phyloP scores from a whole-genome alignment of 176 grass and related monocot genomes.

The Alloteropsis semialata region DNA sequence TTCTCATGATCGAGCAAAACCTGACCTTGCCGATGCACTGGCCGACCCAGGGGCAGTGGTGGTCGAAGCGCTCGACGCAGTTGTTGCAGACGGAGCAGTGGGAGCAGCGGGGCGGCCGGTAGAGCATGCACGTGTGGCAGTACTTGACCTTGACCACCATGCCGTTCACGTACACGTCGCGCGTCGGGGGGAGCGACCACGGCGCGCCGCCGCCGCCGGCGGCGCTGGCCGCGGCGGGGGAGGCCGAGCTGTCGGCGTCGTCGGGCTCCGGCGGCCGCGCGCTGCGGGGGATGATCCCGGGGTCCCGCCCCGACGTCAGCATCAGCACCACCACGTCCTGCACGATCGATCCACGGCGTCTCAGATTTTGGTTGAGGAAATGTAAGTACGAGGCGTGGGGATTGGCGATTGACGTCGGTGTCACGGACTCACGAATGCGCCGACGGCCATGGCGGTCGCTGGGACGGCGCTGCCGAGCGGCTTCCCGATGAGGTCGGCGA shows the following conservation, averaged over 20 bases:
- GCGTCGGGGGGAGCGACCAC: constrained; percentile 54
- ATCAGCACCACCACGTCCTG: constrained; percentile 78
- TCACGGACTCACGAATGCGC: constrained; percentile 64
- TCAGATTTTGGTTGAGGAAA: background rate
- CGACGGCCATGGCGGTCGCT: constrained; percentile 56
- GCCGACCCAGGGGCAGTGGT: constrained; percentile 95
- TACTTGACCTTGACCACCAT: constrained; percentile 81
- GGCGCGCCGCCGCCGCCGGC: background rate
- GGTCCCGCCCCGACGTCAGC: constrained; percentile 79
- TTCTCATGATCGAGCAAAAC: too few species aligned
- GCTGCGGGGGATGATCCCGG: constrained; percentile 86
- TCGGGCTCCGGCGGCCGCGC: constrained; percentile 62
- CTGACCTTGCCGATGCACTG: constrained; percentile 68
- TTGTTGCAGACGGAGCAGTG: constrained; percentile 98
- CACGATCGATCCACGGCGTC: too few species aligned
- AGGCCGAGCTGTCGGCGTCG: constrained; percentile 16
- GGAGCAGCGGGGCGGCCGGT: constrained; percentile 78
- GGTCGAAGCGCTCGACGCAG: constrained; percentile 90
- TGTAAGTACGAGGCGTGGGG: background rate
- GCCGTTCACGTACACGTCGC: constrained; percentile 74
- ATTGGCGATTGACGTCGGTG: too few species aligned
- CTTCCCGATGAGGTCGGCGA: constrained; percentile 51
- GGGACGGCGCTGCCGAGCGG: constrained; percentile 55
- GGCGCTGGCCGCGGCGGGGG: background rate
- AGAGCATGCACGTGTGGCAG: constrained; percentile 93